Conservation (phyloP, 73 alveolate genomes). For the Stentor coeruleus region DNA sequence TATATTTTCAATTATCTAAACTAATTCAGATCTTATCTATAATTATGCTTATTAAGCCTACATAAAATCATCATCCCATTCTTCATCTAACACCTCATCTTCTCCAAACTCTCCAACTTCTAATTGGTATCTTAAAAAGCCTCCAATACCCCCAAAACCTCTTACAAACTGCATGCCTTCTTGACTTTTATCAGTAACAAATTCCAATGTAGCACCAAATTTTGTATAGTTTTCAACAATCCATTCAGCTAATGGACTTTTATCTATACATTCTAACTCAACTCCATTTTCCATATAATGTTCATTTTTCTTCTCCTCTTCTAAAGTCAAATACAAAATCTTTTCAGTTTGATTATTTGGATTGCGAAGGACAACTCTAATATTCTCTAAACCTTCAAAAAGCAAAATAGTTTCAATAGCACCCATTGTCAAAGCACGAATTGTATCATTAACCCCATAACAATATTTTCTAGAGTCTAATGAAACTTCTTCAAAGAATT, state of each 20-base stretch:
- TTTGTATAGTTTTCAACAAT: conserved; percentile 81
- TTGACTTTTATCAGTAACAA: conserved; percentile 95
- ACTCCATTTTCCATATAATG: conserved; percentile 63
- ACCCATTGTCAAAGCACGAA: conserved; percentile 91
- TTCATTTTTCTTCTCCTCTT: background rate
- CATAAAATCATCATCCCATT: conserved; percentile 42
- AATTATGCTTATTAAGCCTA: too few species aligned
- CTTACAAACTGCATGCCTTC: conserved; percentile 97
- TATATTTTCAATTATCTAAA: too few species aligned
- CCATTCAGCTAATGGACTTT: conserved; percentile 92
- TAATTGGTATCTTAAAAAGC: conserved; percentile 93
- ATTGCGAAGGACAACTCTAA: conserved; percentile 60
- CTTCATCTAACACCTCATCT: conserved; percentile 33
- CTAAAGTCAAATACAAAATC: conserved; percentile 34
- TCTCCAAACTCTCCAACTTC: conserved; percentile 80
- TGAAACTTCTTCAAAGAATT: conserved; percentile 95
- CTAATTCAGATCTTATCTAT: too few species aligned
- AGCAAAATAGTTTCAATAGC: conserved; percentile 86
- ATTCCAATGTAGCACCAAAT: conserved; percentile 90
- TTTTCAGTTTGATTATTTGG: conserved; percentile 50
- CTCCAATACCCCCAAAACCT: conserved; percentile 99
- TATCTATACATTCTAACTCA: conserved; percentile 78
- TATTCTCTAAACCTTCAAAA: conserved; percentile 85
- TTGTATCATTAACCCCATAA: conserved; percentile 97
- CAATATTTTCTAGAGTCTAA: conserved; percentile 90